Conservation (phyloP, 768 basidiomycete genomes). For the Hericium rajendrae region DNA sequence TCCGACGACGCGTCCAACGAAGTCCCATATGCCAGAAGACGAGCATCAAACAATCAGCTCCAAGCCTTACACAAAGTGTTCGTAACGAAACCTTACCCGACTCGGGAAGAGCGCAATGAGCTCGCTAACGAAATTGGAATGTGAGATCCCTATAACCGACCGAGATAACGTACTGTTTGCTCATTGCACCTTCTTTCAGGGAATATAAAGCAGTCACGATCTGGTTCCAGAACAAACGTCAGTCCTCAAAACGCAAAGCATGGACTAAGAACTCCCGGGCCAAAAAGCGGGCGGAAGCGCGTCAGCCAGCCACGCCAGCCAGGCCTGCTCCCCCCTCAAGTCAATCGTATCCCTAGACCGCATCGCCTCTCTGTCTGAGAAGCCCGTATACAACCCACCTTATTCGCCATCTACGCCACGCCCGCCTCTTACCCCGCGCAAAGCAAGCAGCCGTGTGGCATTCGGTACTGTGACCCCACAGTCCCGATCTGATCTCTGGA, state of each 20-base stretch:
- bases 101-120: not conserved
- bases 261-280: constrained; percentile 13
- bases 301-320: constrained; percentile 11
- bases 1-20: not conserved
- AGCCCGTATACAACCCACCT: constrained; percentile 4
- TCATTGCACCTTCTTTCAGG: not conserved
- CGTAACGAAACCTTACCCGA: not conserved
- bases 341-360: constrained; percentile 40
- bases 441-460: not conserved
- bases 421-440: constrained; percentile 14
- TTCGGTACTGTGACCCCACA: constrained; percentile 1
- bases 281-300: constrained; percentile 7
- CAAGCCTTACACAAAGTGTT: not conserved
- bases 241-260: constrained; percentile 13
- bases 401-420: not conserved
- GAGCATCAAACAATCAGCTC: not conserved
- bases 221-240: constrained; percentile 14
- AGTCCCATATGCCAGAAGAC: not conserved
- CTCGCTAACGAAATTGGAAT: constrained; percentile 2
- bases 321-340: constrained; percentile 1
- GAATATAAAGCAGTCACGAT: constrained; percentile 11
- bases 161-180: no score
- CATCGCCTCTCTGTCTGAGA: constrained; percentile 47
- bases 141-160: not conserved
- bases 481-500: constrained; percentile 17